Evolutionary conservation across 2,329 filamentous ascomycete species (phyloP).

Genomic region (Calonectria pseudoreteaudii): DNA sequence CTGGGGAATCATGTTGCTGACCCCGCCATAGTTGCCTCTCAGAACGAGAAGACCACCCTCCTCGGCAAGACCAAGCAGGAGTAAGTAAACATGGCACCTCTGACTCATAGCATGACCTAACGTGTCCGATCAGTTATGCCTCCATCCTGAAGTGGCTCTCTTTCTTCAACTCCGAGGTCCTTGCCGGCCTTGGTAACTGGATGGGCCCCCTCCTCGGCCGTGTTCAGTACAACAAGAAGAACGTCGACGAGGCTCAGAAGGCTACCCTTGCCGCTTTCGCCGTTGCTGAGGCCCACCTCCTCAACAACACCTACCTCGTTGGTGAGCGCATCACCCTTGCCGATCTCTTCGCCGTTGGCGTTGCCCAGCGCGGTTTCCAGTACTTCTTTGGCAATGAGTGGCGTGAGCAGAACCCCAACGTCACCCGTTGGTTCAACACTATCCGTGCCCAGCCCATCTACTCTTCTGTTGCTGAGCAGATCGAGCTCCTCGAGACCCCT

Average conservation of each 20-base stretch:
- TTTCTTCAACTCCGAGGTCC: constrained; percentile 90
- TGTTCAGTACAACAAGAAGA: constrained; percentile 97
- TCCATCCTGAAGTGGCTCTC: constrained; percentile 99
- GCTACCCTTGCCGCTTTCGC: constrained; percentile 74
- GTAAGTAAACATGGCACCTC: constrained; percentile 60
- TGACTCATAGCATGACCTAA: constrained; percentile 6
- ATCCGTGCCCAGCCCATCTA: constrained; percentile 93
- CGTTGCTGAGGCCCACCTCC: constrained; percentile 87
- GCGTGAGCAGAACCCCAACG: constrained; percentile 84
- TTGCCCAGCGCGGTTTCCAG: constrained; percentile 90
- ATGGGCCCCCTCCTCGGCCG: constrained; percentile 87
- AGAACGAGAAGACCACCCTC: constrained; percentile 99
- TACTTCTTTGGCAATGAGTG: constrained; percentile 94
- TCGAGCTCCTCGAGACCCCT: constrained; percentile 85
- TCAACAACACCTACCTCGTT: constrained; percentile 95
- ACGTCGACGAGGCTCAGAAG: constrained; percentile 83
- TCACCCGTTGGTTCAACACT: constrained; percentile 94
- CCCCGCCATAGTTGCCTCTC: constrained; percentile 82
- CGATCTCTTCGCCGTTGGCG: constrained; percentile 85
- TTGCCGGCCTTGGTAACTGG: constrained; percentile 80
- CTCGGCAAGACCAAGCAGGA: constrained; percentile 99
- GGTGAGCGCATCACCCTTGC: constrained; percentile 97
- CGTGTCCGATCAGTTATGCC: constrained; percentile 73
- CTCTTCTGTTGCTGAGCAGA: constrained; percentile 80
- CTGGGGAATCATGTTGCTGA: constrained; percentile 47